Evolutionary conservation across 2,329 filamentous ascomycete species (phyloP).

Genomic region (Exophiala oligosperma): DNA sequence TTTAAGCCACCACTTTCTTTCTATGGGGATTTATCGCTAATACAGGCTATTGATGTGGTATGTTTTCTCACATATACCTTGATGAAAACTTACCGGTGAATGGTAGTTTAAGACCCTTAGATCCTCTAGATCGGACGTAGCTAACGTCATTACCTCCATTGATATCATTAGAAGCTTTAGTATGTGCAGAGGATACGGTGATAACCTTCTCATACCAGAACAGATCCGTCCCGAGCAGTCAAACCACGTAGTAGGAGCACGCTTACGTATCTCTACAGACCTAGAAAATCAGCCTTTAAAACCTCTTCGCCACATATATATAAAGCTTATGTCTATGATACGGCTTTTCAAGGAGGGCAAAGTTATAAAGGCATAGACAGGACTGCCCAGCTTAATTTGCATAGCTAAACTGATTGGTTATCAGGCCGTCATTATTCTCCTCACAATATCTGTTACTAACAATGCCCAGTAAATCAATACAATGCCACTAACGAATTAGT

Average conservation of each 20-base stretch:
- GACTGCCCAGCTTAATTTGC: constrained; percentile 13
- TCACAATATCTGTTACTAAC: background rate
- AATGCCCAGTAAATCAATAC: constrained; percentile 13
- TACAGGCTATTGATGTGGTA: constrained; percentile 19
- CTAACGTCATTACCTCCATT: constrained; percentile 11
- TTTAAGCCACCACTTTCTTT: background rate
- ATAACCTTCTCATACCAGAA: background rate
- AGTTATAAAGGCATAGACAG: constrained; percentile 18
- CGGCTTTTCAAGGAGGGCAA: constrained; percentile 15
- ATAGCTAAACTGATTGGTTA: constrained; percentile 16
- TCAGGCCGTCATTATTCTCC: background rate
- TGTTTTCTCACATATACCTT: too few species aligned
- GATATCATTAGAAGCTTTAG: constrained; percentile 10
- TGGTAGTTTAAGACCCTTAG: background rate
- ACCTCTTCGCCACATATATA: constrained; percentile 10
- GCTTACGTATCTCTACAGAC: background rate
- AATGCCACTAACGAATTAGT: background rate
- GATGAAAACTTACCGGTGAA: background rate
- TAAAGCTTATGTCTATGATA: constrained; percentile 7
- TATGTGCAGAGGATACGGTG: background rate
- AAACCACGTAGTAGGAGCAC: background rate
- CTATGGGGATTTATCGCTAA: constrained; percentile 15
- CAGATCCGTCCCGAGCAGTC: background rate
- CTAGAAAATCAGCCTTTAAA: background rate
- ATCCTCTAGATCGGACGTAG: background rate